Evolutionary conservation across 331 rosid species (phyloP).

Genomic region (Dryas integrifolia): DNA sequence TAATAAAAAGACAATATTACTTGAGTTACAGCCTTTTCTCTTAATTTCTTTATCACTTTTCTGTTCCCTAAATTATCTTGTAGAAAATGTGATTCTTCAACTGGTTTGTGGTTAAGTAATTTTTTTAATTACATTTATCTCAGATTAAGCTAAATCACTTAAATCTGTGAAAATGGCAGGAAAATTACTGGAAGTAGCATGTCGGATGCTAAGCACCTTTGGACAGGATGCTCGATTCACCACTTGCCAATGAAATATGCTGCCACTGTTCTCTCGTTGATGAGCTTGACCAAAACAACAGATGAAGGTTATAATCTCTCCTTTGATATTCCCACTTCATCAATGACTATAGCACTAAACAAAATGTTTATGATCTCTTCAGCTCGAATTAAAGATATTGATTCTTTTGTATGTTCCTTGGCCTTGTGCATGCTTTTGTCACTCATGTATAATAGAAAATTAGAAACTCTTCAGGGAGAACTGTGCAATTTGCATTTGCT

Average conservation of each 20-base stretch:
- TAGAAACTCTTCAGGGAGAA: neutral
- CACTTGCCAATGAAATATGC: conserved; percentile 48
- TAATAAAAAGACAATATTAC: neutral
- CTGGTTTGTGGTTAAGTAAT: neutral
- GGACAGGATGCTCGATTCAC: conserved; percentile 63
- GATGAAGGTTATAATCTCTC: conserved; percentile 30
- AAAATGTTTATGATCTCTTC: neutral
- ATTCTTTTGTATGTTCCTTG: too few relatives aligned
- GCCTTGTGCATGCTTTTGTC: too few relatives aligned
- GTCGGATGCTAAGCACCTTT: conserved; percentile 75
- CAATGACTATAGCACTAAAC: neutral
- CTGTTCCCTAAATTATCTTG: neutral
- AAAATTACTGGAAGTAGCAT: conserved; percentile 74
- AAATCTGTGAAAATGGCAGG: conserved; percentile 50
- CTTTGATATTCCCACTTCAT: too few relatives aligned
- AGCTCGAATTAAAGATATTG: too few relatives aligned
- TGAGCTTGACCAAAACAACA: conserved; percentile 5
- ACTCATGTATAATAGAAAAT: too few relatives aligned
- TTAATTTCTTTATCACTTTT: too few relatives aligned
- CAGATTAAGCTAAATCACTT: neutral
- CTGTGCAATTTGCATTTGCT: neutral
- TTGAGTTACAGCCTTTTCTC: neutral
- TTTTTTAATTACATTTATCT: conserved; percentile 14
- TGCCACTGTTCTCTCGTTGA: conserved; percentile 2
- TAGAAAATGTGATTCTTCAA: neutral